These are phyloP conservation scores for Epichloe brachyelytri DNA, from an alignment of 2,329 filamentous ascomycete species.

Conservation along the genomic window DNA sequence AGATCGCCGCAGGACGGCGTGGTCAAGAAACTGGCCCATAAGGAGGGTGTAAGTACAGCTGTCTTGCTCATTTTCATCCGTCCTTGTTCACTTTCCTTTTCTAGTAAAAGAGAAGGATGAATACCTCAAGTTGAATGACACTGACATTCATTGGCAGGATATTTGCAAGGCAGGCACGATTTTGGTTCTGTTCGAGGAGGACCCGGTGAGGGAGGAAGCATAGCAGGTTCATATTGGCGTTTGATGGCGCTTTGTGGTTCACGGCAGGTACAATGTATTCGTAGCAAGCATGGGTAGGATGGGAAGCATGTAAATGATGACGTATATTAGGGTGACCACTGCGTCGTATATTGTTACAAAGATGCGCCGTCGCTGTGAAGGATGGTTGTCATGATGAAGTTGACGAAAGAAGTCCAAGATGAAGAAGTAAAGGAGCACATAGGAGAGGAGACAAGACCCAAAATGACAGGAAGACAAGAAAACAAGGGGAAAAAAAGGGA, in stretches of 20 bases:
- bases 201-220: slow-evolving; percentile 17
- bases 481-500: no score
- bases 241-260: slow-evolving; percentile 5
- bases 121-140: not conserved
- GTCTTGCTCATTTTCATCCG: not conserved
- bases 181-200: slow-evolving; percentile 58
- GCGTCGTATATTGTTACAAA: not conserved
- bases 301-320: not conserved
- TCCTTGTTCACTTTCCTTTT: not conserved
- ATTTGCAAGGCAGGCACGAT: slow-evolving; percentile 68
- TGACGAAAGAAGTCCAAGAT: not conserved
- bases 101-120: not conserved
- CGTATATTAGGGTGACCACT: not conserved
- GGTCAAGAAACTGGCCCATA: slow-evolving; percentile 60
- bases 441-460: not conserved
- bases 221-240: slow-evolving; percentile 8
- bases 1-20: slow-evolving; percentile 60
- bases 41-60: slow-evolving; percentile 51
- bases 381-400: not conserved
- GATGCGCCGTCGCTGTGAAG: not conserved
- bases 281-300: no score
- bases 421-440: not conserved
- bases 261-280: not conserved
- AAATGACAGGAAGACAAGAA: not conserved
- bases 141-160: slow-evolving; percentile 33